These are phyloP conservation scores for Isoetes taiwanensis DNA, from an alignment of 75 land plant species.

Conservation along the genomic window DNA sequence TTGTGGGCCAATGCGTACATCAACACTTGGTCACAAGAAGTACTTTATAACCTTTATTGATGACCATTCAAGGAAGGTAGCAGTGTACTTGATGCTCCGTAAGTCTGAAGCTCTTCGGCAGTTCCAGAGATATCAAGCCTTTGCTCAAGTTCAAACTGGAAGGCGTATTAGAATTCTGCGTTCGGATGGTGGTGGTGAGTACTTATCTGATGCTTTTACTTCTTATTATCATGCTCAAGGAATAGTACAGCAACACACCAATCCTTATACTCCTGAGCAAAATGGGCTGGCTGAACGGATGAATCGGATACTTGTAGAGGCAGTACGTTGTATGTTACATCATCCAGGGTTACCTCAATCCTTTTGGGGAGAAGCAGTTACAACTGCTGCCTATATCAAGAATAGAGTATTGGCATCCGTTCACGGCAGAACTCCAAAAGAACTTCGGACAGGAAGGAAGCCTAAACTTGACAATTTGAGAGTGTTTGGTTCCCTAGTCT, in stretches of 20 bases:
- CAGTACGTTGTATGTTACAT: too few relatives aligned
- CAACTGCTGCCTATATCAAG: too few relatives aligned
- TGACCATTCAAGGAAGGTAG: slow-evolving; percentile 11
- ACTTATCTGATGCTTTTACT: slow-evolving; percentile 14
- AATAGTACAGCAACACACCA: too few relatives aligned
- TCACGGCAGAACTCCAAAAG: neutral
- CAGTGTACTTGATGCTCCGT: slow-evolving; percentile 15
- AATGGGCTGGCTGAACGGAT: too few relatives aligned
- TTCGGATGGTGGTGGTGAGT: slow-evolving; percentile 20
- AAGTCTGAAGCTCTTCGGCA: slow-evolving; percentile 15
- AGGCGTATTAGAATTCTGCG: slow-evolving; percentile 9
- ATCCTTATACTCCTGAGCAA: too few relatives aligned
- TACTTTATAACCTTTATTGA: slow-evolving; percentile 14
- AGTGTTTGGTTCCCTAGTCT: neutral
- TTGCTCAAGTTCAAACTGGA: slow-evolving; percentile 16
- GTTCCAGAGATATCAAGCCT: slow-evolving; percentile 12
- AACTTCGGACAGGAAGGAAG: neutral
- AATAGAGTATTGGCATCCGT: too few relatives aligned
- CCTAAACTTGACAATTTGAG: neutral
- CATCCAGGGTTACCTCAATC: too few relatives aligned
- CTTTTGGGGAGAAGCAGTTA: too few relatives aligned
- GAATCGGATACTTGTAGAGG: too few relatives aligned
- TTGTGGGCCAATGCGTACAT: slow-evolving; percentile 9
- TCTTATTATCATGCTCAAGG: slow-evolving; percentile 8
- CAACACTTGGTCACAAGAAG: neutral